Evolutionary conservation across 2,329 filamentous ascomycete genomes (phyloP).

Genomic region (Claviceps purpurea): DNA sequence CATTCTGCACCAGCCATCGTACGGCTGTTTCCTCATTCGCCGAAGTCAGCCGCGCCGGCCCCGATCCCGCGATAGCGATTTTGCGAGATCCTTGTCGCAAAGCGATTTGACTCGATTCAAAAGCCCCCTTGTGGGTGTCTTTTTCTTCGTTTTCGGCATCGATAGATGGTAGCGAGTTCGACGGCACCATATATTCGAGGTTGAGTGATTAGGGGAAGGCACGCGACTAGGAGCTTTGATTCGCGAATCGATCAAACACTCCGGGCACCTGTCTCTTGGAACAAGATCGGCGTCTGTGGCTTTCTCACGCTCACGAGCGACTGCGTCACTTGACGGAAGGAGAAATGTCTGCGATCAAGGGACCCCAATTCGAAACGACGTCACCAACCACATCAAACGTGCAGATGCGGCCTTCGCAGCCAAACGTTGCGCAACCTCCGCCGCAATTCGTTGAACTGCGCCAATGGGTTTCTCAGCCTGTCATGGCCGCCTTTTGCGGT

Average conservation of each 20-base stretch:
- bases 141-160: background rate
- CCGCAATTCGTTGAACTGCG: constrained; percentile 22
- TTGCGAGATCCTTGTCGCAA: background rate
- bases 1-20: background rate
- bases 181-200: constrained; percentile 7
- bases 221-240: constrained; percentile 8
- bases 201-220: constrained; percentile 10
- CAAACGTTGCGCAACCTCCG: constrained; percentile 12
- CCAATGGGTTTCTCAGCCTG: constrained; percentile 59
- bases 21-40: background rate
- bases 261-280: background rate
- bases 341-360: constrained; percentile 20
- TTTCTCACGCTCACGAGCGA: background rate
- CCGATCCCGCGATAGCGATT: background rate
- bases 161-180: constrained; percentile 11
- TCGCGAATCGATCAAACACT: background rate
- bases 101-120: background rate
- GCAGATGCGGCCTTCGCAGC: constrained; percentile 13
- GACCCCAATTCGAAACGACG: constrained; percentile 6
- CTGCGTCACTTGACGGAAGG: constrained; percentile 2
- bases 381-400: constrained; percentile 2
- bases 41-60: background rate
- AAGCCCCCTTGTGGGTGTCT: background rate
- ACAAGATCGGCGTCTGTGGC: background rate
- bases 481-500: constrained; percentile 83